A percentile compares a stretch with the other conserved stretches of the same genome.
These are phyloP conservation scores for Rhododendron ovatum DNA, from an alignment of 148 eudicot genomes.

Conservation along the genomic window DNA sequence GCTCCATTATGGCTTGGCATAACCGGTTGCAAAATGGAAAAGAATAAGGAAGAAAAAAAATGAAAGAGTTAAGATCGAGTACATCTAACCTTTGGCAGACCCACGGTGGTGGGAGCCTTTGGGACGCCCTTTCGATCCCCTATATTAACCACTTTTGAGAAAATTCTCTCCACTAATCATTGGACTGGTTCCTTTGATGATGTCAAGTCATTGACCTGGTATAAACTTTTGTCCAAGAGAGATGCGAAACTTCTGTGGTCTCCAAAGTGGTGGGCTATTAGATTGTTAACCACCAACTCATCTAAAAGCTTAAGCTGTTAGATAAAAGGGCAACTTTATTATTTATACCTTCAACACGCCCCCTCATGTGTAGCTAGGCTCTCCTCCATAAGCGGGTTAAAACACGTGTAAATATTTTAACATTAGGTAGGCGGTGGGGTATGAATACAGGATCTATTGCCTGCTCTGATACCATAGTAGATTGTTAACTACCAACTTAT, in stretches of 20 bases:
- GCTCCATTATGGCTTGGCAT: not conserved
- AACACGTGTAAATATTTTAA: too few relatives aligned
- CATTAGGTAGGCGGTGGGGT: too few relatives aligned
- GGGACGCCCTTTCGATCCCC: not conserved
- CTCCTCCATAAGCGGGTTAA: too few relatives aligned
- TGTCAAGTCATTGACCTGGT: not conserved
- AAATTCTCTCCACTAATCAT: conserved; percentile 12
- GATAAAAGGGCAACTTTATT: too few relatives aligned
- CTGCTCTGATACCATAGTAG: too few relatives aligned
- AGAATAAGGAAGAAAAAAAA: not conserved
- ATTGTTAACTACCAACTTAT: too few relatives aligned
- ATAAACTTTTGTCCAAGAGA: not conserved
- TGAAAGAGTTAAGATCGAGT: not conserved
- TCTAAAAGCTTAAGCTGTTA: too few relatives aligned
- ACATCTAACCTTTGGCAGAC: not conserved
- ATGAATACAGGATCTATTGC: too few relatives aligned
- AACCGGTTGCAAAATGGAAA: not conserved
- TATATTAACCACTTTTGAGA: not conserved
- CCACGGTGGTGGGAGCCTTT: not conserved
- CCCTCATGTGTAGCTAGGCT: too few relatives aligned
- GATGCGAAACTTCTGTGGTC: not conserved
- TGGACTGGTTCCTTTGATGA: conserved; percentile 10
- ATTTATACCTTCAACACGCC: too few relatives aligned
- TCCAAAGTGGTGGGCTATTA: not conserved
- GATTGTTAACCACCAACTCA: too few relatives aligned